Evolutionary conservation across 2,329 filamentous ascomycete genomes (phyloP).

Genomic region (Arachnomyces sp.): DNA sequence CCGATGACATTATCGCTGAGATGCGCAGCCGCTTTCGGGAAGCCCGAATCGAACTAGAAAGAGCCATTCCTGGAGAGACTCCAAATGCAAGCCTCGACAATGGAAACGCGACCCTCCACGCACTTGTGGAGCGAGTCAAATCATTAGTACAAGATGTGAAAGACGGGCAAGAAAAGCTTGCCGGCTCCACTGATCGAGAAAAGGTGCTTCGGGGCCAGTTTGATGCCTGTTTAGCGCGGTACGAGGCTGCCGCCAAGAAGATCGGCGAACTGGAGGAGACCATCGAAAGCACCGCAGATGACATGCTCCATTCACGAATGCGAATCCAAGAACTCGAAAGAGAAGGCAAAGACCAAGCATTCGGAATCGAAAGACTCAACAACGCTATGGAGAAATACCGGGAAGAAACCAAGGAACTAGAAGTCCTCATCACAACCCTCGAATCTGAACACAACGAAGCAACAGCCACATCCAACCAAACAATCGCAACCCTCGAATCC

Average conservation of each 20-base stretch:
- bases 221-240: slow-evolving; percentile 30
- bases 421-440: slow-evolving; percentile 32
- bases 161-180: slow-evolving; percentile 24
- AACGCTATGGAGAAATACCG: slow-evolving; percentile 37
- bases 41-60: slow-evolving; percentile 37
- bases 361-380: slow-evolving; percentile 35
- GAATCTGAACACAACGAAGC: slow-evolving; percentile 30
- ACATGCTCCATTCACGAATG: slow-evolving; percentile 38
- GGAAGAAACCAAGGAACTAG: slow-evolving; percentile 34
- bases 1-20: slow-evolving; percentile 25
- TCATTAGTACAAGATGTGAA: slow-evolving; percentile 26
- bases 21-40: slow-evolving; percentile 33
- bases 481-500: slow-evolving; percentile 26
- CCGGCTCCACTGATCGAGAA: slow-evolving; percentile 30
- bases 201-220: slow-evolving; percentile 37
- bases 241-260: slow-evolving; percentile 29
- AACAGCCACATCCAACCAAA: slow-evolving; percentile 20
- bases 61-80: slow-evolving; percentile 37
- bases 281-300: slow-evolving; percentile 34
- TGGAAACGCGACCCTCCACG: slow-evolving; percentile 31
- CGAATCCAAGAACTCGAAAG: slow-evolving; percentile 34
- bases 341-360: slow-evolving; percentile 31
- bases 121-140: slow-evolving; percentile 32
- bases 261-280: slow-evolving; percentile 31
- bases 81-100: slow-evolving; percentile 28